A percentile compares a stretch with the other conserved stretches of the same genome.
Evolutionary conservation across 305 asterid species (phyloP).

Genomic region (Plantago lanceolata): DNA sequence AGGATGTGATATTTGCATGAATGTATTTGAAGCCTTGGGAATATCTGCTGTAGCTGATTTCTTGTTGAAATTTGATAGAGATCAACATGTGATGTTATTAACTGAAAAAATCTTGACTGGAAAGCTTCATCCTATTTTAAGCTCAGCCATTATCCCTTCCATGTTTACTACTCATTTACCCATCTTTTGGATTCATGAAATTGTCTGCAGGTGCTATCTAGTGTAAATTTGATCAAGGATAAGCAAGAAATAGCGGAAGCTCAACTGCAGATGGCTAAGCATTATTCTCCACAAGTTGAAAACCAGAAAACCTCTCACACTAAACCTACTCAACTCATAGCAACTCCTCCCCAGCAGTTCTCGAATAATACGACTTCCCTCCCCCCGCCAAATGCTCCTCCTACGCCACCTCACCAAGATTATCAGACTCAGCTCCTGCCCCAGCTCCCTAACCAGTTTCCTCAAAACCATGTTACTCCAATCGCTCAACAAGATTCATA

Average conservation of each 20-base stretch:
- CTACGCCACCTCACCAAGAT: slow-evolving; percentile 38
- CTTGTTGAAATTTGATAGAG: neutral
- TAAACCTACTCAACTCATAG: slow-evolving; percentile 33
- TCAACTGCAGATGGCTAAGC: slow-evolving; percentile 39
- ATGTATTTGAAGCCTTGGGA: neutral
- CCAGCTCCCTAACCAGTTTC: slow-evolving; percentile 36
- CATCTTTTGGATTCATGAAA: slow-evolving; percentile 2
- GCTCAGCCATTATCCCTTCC: neutral
- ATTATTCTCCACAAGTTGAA: slow-evolving; percentile 34
- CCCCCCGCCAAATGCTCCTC: slow-evolving; percentile 41
- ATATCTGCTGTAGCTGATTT: too few species aligned
- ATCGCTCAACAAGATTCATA: slow-evolving; percentile 39
- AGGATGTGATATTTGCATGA: too few species aligned
- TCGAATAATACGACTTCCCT: slow-evolving; percentile 31
- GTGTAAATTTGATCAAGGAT: slow-evolving; percentile 45
- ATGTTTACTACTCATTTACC: neutral
- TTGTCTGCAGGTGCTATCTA: slow-evolving; percentile 46
- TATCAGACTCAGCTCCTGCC: slow-evolving; percentile 31
- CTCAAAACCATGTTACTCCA: slow-evolving; percentile 34
- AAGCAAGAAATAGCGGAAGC: slow-evolving; percentile 50
- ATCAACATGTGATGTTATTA: neutral
- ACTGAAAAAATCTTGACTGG: neutral
- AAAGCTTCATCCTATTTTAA: neutral
- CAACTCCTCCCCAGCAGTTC: slow-evolving; percentile 34
- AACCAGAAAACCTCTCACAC: slow-evolving; percentile 26